These are phyloP conservation scores for Ophiostoma ips DNA, from an alignment of 2,329 filamentous ascomycete genomes.

Conservation along the genomic window DNA sequence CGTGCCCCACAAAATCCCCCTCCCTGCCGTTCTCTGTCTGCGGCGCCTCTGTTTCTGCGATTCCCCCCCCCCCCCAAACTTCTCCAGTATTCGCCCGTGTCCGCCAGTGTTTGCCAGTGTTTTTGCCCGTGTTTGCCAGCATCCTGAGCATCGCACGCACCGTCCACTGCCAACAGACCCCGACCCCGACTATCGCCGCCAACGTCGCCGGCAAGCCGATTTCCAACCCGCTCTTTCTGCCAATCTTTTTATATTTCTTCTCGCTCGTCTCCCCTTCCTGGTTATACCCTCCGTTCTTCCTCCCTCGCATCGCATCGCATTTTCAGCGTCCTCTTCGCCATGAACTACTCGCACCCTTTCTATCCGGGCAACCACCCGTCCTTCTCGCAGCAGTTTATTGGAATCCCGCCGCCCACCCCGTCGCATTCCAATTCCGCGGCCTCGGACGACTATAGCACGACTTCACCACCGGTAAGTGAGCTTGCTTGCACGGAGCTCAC, in stretches of 20 bases:
- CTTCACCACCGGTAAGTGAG: conserved; percentile 40
- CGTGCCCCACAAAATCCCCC: too few relatives aligned
- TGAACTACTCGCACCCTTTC: conserved; percentile 40
- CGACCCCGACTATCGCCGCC: too few relatives aligned
- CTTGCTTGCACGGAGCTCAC: conserved; percentile 1
- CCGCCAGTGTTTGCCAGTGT: too few relatives aligned
- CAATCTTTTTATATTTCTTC: too few relatives aligned
- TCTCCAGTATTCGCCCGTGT: too few relatives aligned
- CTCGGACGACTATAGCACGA: conserved; percentile 40
- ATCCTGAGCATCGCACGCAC: too few relatives aligned
- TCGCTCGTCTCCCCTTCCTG: background rate
- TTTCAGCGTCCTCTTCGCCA: conserved; percentile 18
- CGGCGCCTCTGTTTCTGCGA: too few relatives aligned
- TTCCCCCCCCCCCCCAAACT: too few relatives aligned
- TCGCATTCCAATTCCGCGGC: conserved; percentile 40
- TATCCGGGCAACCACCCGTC: conserved; percentile 35
- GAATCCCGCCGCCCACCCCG: conserved; percentile 39
- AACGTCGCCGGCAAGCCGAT: background rate
- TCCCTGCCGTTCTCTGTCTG: too few relatives aligned
- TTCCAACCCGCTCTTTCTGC: background rate
- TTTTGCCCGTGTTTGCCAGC: too few relatives aligned
- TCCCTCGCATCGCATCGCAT: background rate
- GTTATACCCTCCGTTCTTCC: background rate
- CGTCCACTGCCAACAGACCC: too few relatives aligned
- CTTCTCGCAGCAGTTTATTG: conserved; percentile 41